Conservation (phyloP, 2,329 filamentous ascomycete genomes). For the Sporothrix pseudoabietina region DNA sequence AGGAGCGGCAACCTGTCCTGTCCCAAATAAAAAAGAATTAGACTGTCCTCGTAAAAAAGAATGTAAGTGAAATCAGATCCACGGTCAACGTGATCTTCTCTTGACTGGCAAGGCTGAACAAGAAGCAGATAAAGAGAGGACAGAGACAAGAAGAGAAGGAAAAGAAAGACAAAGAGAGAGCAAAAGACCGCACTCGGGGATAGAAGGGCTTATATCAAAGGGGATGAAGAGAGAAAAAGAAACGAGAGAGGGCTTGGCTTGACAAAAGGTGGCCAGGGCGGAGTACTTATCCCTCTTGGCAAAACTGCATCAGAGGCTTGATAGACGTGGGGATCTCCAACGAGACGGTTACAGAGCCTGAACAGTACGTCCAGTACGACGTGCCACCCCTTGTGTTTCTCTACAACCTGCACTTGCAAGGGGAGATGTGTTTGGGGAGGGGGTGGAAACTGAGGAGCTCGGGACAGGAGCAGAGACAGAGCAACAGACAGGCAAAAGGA, state of each 20-base stretch:
- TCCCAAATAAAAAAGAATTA: constrained; percentile 29
- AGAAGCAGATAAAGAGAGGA: constrained; percentile 32
- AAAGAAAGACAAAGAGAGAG: constrained; percentile 29
- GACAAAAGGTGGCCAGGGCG: constrained; percentile 21
- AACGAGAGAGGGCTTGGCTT: constrained; percentile 28
- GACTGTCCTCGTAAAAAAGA: constrained; percentile 31
- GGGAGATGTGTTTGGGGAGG: background rate
- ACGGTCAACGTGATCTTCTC: constrained; percentile 43
- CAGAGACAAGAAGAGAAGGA: constrained; percentile 30
- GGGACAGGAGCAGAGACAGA: background rate
- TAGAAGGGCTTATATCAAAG: constrained; percentile 32
- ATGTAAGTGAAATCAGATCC: constrained; percentile 36
- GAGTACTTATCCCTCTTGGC: constrained; percentile 37
- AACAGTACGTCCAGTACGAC: background rate
- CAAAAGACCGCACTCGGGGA: constrained; percentile 29
- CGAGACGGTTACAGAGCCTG: constrained; percentile 17
- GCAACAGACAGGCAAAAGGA: background rate
- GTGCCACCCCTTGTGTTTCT: background rate
- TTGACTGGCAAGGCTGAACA: constrained; percentile 39
- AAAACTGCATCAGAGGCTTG: constrained; percentile 28
- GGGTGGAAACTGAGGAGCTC: constrained; percentile 10
- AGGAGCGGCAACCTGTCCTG: constrained; percentile 32
- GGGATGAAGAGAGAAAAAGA: constrained; percentile 29
- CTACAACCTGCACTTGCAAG: constrained; percentile 20
- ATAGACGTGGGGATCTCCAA: constrained; percentile 29